Base-by-base conservation (phyloP, 2,329 filamentous ascomycete genomes). In the Paecilomyces formosus region DNA sequence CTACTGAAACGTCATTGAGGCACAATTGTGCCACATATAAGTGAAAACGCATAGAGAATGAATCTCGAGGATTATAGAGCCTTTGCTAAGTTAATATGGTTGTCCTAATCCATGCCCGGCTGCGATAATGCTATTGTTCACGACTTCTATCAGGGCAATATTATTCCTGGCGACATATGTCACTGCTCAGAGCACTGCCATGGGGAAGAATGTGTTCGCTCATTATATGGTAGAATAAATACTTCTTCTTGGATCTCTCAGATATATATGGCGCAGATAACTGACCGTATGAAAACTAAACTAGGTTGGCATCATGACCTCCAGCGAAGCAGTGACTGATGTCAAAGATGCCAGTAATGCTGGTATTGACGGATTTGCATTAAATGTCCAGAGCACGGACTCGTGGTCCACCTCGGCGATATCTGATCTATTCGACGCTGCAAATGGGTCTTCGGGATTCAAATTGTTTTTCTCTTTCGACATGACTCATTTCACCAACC, bases 391-490 rank as follows among this genome's bases (percentile, higher is more conserved):
- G 64, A 70, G 57, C 28, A 33, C 52, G 7, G 57, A 57, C 0
- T 39, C 33, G 21, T 74, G 70, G 68, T 66, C 69, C 0, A 66
- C 62, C 2, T 57, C 62, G 31, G 68, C 72, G 4, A 64, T 72
- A 2, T 56, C 61, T 3, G 61, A 58, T 22, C 62, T 74, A n/a
- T 74, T 75, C 61, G 60, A 74, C 61, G 61, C 66, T 11, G 66
- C 69, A 24, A 66, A 70, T n/a, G 63, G 66, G 1, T 59, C 64
- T 1, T 61, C 65, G 9, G 65, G 62, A 39, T 74, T 75, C 59
- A 63, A 65, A 7, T 66, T 75, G 24, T 74, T 73, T 63, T 74
- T 75, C 60, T 72, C 68, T n/a, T 74, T 74, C 55, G 72, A 74
- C 55, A 69, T 71, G 61, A 64, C 60, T 8, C 55, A 57, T 28